Conservation (phyloP, 306 rosid genomes). For the Sindora glabra region DNA sequence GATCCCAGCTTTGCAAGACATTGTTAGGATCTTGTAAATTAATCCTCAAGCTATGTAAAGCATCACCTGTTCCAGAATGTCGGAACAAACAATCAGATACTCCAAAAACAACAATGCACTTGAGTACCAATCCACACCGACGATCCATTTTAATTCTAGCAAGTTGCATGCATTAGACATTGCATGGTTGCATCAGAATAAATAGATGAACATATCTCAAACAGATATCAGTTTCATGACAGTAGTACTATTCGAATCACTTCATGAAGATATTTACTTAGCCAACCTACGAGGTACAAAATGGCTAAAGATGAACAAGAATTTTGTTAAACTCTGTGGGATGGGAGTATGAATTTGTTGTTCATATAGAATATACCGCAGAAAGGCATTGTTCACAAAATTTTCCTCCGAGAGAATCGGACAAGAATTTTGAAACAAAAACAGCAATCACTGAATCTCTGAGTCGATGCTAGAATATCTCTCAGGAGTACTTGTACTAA, state of each 20-base stretch:
- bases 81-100: constrained; percentile 19
- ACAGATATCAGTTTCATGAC: no score
- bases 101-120: neutral
- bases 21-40: constrained; percentile 88
- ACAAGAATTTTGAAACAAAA: neutral
- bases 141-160: neutral
- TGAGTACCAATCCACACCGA: neutral
- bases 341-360: no score
- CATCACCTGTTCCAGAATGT: constrained; percentile 67
- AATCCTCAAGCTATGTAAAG: constrained; percentile 83
- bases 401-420: neutral
- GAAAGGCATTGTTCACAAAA: constrained; percentile 16
- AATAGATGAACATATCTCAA: no score
- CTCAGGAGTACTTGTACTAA: no score
- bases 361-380: no score
- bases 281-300: no score
- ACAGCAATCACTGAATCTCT: neutral
- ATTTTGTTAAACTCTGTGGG: no score
- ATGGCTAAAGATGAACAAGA: no score
- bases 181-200: no score
- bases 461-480: neutral
- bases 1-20: constrained; percentile 99
- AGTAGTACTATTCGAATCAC: no score
- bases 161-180: neutral
- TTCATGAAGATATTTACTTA: no score